Evolutionary conservation across 192 early-diverging fungal species (phyloP), one percentile per base, ranked within the genome.

Genomic region (Endogone sp.): DNA sequence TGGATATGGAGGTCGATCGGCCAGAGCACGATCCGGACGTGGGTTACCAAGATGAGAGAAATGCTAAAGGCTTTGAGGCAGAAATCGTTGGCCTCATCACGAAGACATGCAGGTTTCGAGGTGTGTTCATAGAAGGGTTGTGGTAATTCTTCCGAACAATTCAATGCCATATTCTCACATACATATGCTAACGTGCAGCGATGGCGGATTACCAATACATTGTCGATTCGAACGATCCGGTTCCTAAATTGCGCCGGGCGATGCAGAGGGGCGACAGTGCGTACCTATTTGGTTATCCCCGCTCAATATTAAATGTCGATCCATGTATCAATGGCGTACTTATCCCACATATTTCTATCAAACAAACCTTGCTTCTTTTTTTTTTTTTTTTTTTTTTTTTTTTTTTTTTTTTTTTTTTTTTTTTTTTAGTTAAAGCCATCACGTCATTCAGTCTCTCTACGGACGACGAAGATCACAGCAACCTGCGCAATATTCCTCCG

Each of bases 81-180:
- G 75, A 90, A 69, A 65, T 91, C 30, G 30, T 88, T 3, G 89
- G 88, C 2, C 67, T 72, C 30, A 68, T 86, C 2, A 75, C 71
- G 11, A 86, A 88, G 54, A 89, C 88, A 13, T 79, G 81, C 56
- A 76, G 89, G 9, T 91, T 90, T 67, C 64, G 88, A 82, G 82
- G 89, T 89, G 74, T 25, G 65, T 56, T n/a, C 2, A 24, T 3
- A 29, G 21, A 62, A 10, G 37, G 20, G 6, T n/a, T n/a, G n/a
- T n/a, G n/a, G n/a, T n/a, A n/a, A n/a, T n/a, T n/a, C n/a, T n/a
- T n/a, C n/a, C n/a, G n/a, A n/a, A n/a, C n/a, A n/a, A 49, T 49
- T 49, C 37, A 49, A 49, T 49, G 37, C 6, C 37, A 1, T 6
- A 49, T 16, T 49, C n/a, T n/a, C n/a, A n/a, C n/a, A n/a, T n/a